These are phyloP conservation scores for Pseudogymnoascus sp. DNA, from an alignment of 2,329 filamentous ascomycete species.

Conservation along the genomic window DNA sequence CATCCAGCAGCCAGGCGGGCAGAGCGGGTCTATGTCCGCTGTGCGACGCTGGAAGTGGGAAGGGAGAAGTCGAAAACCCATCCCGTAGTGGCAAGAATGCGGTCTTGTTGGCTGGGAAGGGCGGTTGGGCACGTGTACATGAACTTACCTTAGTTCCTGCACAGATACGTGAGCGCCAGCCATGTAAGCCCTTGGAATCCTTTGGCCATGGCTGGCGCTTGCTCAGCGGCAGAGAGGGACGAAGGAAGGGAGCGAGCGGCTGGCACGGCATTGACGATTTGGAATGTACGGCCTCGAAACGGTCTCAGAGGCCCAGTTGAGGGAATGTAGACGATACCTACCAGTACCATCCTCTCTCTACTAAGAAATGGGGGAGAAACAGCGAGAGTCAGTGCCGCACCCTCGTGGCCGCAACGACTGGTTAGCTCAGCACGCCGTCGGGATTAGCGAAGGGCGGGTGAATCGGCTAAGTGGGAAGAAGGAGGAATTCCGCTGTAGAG, in stretches of 20 bases:
- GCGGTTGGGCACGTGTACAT: conserved; percentile 7
- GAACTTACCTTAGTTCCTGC: neutral
- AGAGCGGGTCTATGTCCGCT: neutral
- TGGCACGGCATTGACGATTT: neutral
- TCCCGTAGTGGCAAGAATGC: neutral
- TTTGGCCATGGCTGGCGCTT: neutral
- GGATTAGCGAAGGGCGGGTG: neutral
- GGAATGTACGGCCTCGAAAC: neutral
- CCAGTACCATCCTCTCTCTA: neutral
- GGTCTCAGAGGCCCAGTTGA: neutral
- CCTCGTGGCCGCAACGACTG: neutral
- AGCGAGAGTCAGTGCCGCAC: neutral
- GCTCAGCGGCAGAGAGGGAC: neutral
- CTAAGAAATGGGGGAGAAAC: neutral
- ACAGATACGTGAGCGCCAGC: neutral
- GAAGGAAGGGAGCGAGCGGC: neutral
- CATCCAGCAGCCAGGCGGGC: neutral
- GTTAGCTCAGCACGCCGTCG: neutral
- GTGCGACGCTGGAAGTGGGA: neutral
- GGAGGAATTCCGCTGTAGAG: neutral
- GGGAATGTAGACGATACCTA: neutral
- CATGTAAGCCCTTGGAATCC: neutral
- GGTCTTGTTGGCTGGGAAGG: neutral
- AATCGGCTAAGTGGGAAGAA: neutral
- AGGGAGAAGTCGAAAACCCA: neutral